Evolutionary conservation across 1,284 basidiomycete species (phyloP).

Genomic region (Sporisorium exsertum): DNA sequence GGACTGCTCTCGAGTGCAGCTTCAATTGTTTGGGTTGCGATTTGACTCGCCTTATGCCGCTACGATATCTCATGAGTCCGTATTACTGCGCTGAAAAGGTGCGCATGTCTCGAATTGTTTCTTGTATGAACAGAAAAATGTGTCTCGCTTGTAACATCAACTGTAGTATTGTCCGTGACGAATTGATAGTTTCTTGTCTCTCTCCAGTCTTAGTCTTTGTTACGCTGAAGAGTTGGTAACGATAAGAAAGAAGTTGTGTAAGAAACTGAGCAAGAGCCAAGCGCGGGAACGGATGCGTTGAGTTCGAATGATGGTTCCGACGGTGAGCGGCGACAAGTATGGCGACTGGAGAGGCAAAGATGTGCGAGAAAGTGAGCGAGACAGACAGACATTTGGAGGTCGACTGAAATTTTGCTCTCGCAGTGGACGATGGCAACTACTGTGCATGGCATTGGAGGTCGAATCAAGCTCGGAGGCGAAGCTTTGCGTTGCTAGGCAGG

Average conservation of each 20-base stretch:
- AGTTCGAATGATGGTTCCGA: neutral
- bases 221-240: too few relatives aligned
- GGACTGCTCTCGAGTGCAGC: neutral
- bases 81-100: neutral
- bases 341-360: neutral
- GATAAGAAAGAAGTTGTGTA: neutral
- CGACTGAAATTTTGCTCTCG: neutral
- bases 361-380: neutral
- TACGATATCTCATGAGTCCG: conserved; percentile 7
- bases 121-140: neutral
- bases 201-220: neutral
- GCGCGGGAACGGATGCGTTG: neutral
- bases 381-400: neutral
- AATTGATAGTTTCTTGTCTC: neutral
- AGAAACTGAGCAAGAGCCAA: neutral
- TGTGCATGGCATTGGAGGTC: neutral
- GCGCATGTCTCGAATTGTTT: neutral
- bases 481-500: neutral
- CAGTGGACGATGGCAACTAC: neutral
- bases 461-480: neutral
- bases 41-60: neutral
- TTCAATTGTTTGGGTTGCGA: neutral
- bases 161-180: neutral
- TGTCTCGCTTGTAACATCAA: conserved; percentile 4
- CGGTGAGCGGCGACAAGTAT: neutral